Base-by-base conservation (phyloP, 2,329 filamentous ascomycete species). In the Aureobasidium vineae region DNA sequence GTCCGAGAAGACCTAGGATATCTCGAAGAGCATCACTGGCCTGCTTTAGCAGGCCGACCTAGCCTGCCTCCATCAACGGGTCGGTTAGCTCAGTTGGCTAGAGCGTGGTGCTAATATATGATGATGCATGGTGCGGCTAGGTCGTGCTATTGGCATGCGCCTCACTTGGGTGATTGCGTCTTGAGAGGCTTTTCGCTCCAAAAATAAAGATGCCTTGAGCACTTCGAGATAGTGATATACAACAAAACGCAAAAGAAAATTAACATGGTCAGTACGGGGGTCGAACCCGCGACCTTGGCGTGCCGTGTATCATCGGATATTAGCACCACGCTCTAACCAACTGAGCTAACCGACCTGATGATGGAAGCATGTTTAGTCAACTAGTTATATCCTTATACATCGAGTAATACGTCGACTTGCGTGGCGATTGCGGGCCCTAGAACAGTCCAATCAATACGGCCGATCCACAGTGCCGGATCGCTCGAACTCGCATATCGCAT, bases 291-390 rank as follows among this genome's bases (percentile, higher is more conserved):
- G 50, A 54, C 50, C 50, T 54, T 54, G 53, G 53, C 53, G 53
- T 56, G 33, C 33, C 53, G 16, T 53, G 19, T 26, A 56, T 56
- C 33, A 26, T 16, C 5, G 19, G 36, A 41, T 56, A 41, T 56
- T 56, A 56, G 53, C 53, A 56, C 53, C 53, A 40, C 36, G 53
- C 53, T 56, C 53, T 56, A 56, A 56, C 53, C 33, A 56, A 56
- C 53, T 56, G 53, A 56, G 53, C 53, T 56, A 41, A 40, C 33
- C 36, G 53, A 36, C 33, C 10, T 13, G 33, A 13, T 36, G 8
- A 10, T 33, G 33, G 8, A 33, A 10, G 10, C 10, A 33, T 8
- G 8, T 2, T 10, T 31, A 7, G 5, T 5, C 31, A 31, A 7
- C 8, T 31, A 31, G 31, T 6, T 31, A 31, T n/a, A n/a, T n/a